A percentile compares a stretch with the other conserved stretches of the same genome.
These are phyloP conservation scores for Neurospora sublineolata DNA, from an alignment of 495 filamentous ascomycete genomes.

Conservation along the genomic window DNA sequence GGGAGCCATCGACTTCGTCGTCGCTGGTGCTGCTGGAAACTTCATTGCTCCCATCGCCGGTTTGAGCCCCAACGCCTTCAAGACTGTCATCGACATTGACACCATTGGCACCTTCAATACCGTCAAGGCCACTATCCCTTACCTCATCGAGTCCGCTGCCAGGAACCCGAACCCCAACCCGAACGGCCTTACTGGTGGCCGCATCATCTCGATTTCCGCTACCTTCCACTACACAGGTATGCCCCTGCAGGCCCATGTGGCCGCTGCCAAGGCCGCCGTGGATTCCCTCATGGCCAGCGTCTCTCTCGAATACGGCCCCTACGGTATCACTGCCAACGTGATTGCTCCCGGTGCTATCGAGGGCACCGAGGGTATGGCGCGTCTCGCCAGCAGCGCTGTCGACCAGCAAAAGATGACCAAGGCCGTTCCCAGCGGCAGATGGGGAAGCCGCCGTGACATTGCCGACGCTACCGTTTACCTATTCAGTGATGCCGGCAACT, in stretches of 20 bases:
- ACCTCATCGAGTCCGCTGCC: constrained; percentile 61
- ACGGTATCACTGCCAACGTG: constrained; percentile 80
- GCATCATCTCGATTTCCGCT: constrained; percentile 79
- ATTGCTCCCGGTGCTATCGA: constrained; percentile 71
- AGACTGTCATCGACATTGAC: constrained; percentile 92
- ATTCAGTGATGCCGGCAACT: constrained; percentile 73
- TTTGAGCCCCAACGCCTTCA: constrained; percentile 81
- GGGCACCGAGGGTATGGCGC: constrained; percentile 50
- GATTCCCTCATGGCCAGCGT: constrained; percentile 67
- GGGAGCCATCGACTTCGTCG: constrained; percentile 83
- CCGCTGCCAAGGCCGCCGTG: constrained; percentile 82
- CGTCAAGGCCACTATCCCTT: constrained; percentile 75
- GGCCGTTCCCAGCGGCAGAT: constrained; percentile 54
- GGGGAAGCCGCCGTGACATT: constrained; percentile 77
- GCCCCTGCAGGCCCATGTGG: constrained; percentile 76
- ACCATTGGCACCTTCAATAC: constrained; percentile 89
- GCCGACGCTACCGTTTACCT: constrained; percentile 85
- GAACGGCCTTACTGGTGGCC: constrained; percentile 53
- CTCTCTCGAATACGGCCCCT: constrained; percentile 78
- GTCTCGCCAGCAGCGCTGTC: constrained; percentile 32
- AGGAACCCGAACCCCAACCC: constrained; percentile 41
- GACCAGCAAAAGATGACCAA: constrained; percentile 16
- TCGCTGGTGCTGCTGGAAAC: constrained; percentile 92
- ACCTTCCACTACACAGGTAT: constrained; percentile 80
- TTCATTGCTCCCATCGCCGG: constrained; percentile 82